phyloP scores from a whole-genome alignment of 139 green algal species.

The Auxenochlorella pyrenoidosa region DNA sequence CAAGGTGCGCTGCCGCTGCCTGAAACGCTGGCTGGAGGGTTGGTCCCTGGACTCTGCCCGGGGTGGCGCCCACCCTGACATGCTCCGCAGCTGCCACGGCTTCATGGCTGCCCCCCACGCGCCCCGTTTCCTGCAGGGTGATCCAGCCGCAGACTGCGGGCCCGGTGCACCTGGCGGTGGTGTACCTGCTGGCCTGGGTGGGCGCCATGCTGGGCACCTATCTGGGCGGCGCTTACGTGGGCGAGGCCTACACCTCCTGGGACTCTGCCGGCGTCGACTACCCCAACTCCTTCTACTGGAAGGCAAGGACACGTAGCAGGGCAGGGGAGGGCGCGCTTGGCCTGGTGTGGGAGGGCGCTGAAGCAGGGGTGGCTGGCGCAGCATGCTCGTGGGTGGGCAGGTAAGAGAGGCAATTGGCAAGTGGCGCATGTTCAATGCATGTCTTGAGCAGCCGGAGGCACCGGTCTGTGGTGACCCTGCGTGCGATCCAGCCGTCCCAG shows the following conservation, averaged over 20 bases:
- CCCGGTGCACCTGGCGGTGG: background rate
- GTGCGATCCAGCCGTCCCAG: background rate
- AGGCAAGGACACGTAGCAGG: background rate
- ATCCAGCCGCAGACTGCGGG: conserved; percentile 25
- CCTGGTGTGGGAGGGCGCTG: background rate
- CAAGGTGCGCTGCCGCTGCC: conserved; percentile 4
- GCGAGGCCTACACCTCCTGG: background rate
- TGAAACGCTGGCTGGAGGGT: too few species aligned
- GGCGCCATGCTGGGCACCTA: conserved; percentile 25
- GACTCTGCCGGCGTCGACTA: background rate
- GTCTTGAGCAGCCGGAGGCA: background rate
- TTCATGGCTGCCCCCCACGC: background rate
- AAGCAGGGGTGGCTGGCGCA: background rate
- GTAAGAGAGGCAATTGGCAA: background rate
- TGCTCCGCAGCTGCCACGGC: background rate
- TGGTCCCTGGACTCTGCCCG: background rate
- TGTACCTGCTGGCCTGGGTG: conserved; percentile 18
- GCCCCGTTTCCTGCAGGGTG: background rate
- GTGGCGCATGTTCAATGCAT: background rate
- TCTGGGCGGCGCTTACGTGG: conserved; percentile 17
- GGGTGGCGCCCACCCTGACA: background rate
- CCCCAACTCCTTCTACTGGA: background rate
- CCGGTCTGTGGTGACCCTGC: background rate
- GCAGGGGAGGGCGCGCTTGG: background rate
- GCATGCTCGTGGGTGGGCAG: background rate